A percentile compares a stretch with the other conserved stretches of the same genome.
Conservation (phyloP, 805 yeast species). For the Spathaspora sp. region DNA sequence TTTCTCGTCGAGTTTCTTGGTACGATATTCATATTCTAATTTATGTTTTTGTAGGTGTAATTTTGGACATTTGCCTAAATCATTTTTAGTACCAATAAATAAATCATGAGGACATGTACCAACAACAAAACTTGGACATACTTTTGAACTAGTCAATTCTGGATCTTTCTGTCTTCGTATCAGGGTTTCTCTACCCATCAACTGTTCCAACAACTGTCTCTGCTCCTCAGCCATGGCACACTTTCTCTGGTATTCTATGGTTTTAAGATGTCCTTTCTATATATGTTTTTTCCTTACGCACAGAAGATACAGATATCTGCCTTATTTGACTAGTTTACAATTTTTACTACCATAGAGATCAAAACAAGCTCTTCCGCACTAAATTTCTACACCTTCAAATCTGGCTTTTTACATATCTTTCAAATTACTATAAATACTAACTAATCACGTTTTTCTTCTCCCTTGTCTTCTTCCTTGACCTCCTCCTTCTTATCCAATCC, state of each 20-base stretch:
- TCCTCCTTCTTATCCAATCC: conserved; percentile 13
- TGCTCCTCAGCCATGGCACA: conserved; percentile 62
- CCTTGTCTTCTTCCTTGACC: too few relatives aligned
- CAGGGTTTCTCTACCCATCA: conserved; percentile 61
- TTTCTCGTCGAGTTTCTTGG: conserved; percentile 35
- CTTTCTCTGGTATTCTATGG: too few relatives aligned
- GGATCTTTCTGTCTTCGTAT: conserved; percentile 29
- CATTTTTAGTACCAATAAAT: conserved; percentile 77
- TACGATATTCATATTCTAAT: conserved; percentile 58
- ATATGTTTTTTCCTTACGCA: too few relatives aligned
- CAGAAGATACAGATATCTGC: too few relatives aligned
- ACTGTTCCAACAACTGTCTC: conserved; percentile 68
- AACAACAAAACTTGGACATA: conserved; percentile 79
- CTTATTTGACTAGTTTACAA: too few relatives aligned
- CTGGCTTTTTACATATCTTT: too few relatives aligned
- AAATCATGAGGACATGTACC: conserved; percentile 86
- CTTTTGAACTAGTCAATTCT: conserved; percentile 43
- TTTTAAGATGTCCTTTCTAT: too few relatives aligned
- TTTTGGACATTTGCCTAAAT: conserved; percentile 75
- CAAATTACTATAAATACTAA: background rate
- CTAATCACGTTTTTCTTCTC: background rate
- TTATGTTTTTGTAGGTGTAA: conserved; percentile 73
- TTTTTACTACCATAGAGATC: too few relatives aligned
- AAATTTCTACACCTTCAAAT: too few relatives aligned
- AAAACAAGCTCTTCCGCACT: too few relatives aligned